phyloP scores from a whole-genome alignment of 257 asterid species.

The Lycium barbarum region DNA sequence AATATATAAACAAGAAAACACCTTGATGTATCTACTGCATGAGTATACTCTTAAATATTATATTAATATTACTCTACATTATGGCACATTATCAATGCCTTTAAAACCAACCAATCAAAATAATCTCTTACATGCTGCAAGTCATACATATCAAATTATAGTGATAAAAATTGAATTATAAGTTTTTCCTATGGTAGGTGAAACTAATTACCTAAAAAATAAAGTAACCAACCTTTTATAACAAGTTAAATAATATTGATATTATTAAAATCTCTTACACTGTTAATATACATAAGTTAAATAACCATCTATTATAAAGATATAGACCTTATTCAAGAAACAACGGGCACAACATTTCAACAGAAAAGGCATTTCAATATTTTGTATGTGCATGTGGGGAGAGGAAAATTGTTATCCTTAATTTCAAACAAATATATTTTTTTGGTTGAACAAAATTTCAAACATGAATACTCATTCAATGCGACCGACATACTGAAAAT shows the following conservation, averaged over 20 bases:
- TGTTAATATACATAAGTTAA: constrained; percentile 27
- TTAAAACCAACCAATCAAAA: too few species aligned
- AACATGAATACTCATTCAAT: background rate
- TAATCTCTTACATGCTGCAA: too few species aligned
- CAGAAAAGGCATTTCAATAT: constrained; percentile 15
- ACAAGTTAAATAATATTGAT: background rate
- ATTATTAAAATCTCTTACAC: background rate
- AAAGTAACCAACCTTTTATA: too few species aligned
- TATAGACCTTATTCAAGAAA: background rate
- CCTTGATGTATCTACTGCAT: too few species aligned
- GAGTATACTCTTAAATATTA: too few species aligned
- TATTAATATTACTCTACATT: too few species aligned
- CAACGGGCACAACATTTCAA: constrained; percentile 23
- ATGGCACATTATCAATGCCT: too few species aligned
- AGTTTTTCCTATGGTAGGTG: too few species aligned
- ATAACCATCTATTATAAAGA: constrained; percentile 27
- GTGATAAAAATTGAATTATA: too few species aligned
- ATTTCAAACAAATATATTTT: background rate
- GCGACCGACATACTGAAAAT: background rate
- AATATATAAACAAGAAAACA: too few species aligned
- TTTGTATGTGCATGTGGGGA: background rate
- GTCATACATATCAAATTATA: too few species aligned
- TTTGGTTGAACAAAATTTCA: background rate
- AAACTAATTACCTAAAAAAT: too few species aligned
- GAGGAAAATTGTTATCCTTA: background rate